These are phyloP conservation scores for Aspergillus taichungensis DNA, from an alignment of 495 filamentous ascomycete genomes.

Conservation along the genomic window DNA sequence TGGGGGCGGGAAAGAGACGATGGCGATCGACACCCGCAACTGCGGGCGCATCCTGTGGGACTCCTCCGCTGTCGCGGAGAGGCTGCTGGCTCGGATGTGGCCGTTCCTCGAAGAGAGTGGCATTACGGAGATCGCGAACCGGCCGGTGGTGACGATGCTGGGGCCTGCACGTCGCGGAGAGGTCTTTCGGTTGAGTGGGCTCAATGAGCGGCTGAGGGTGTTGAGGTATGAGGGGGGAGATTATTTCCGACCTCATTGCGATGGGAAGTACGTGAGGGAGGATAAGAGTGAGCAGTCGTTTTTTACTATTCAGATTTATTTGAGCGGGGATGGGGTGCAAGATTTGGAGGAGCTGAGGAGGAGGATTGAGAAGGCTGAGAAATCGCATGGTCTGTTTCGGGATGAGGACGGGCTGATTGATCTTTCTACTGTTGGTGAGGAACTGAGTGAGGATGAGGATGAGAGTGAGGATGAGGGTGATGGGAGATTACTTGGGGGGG, in stretches of 20 bases:
- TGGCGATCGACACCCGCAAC: conserved; percentile 50
- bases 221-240: conserved; percentile 67
- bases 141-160: conserved; percentile 26
- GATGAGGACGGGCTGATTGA: conserved; percentile 8
- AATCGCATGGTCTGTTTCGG: conserved; percentile 5
- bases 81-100: conserved; percentile 51
- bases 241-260: conserved; percentile 74
- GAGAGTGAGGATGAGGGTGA: conserved; percentile 6
- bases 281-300: conserved; percentile 51
- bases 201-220: conserved; percentile 77
- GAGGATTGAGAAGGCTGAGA: conserved; percentile 14
- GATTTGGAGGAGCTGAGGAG: conserved; percentile 23
- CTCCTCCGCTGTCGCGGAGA: conserved; percentile 47
- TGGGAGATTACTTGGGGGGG: conserved; percentile 39
- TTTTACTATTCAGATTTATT: conserved; percentile 77
- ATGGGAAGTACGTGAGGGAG: conserved; percentile 56
- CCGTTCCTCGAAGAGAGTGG: conserved; percentile 36
- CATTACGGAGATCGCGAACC: conserved; percentile 27
- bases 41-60: conserved; percentile 73
- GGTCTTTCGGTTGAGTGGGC: conserved; percentile 45
- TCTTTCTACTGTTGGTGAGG: background rate
- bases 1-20: conserved; percentile 50
- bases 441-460: background rate
- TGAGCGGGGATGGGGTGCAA: conserved; percentile 53
- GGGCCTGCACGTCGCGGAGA: conserved; percentile 37